Conservation (phyloP, 768 basidiomycete species). For the Hydnum rufescens region DNA sequence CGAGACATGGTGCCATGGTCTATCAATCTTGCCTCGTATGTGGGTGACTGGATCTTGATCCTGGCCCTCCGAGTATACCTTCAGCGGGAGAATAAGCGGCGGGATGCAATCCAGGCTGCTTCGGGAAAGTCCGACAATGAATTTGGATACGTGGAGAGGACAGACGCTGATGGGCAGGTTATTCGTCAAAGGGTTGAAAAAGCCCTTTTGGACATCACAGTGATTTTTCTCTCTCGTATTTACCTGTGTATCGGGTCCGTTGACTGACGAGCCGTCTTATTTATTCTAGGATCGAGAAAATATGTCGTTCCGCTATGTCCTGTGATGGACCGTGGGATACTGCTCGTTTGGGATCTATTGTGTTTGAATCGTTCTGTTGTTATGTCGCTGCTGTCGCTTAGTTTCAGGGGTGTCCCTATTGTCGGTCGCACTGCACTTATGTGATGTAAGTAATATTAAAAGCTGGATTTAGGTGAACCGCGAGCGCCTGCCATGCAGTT, state of each 20-base stretch:
- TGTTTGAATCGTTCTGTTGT: no score
- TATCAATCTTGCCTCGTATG: conserved; percentile 5
- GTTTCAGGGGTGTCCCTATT: no score
- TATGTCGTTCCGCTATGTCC: background rate
- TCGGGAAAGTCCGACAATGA: conserved; percentile 5
- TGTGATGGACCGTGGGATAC: no score
- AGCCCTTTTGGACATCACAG: conserved; percentile 6
- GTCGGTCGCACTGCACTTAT: no score
- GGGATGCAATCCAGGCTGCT: conserved; percentile 6
- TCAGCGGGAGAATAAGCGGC: conserved; percentile 10
- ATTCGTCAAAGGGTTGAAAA: conserved; percentile 5
- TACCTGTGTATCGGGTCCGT: background rate
- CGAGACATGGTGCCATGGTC: conserved; percentile 10
- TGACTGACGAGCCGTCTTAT: background rate
- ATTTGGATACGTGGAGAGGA: conserved; percentile 9
- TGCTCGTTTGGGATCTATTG: no score
- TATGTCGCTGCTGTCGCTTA: no score
- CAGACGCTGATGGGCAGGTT: conserved; percentile 2
- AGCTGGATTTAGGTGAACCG: no score
- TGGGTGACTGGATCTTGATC: background rate
- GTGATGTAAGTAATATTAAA: no score
- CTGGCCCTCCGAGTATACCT: conserved; percentile 8
- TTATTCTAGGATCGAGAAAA: background rate
- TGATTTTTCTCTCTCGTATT: background rate
- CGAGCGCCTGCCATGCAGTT: no score